These are phyloP conservation scores for Ophiobolus disseminans DNA, from an alignment of 2,329 filamentous ascomycete species.

Conservation along the genomic window DNA sequence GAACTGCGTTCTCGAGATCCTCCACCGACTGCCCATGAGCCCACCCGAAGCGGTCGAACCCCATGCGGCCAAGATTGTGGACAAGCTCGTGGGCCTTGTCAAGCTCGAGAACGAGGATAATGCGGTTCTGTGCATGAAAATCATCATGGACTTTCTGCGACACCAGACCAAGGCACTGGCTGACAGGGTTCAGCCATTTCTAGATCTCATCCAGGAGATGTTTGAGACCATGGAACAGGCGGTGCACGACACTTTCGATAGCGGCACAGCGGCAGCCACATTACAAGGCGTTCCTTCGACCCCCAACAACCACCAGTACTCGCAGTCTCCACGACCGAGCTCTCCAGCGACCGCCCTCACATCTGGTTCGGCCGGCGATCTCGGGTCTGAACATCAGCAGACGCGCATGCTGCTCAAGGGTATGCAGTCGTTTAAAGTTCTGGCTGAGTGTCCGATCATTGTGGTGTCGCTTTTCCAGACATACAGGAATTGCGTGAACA, in stretches of 20 bases:
- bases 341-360: conserved; percentile 87
- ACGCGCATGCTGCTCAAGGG: conserved; percentile 83
- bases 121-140: conserved; percentile 97
- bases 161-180: conserved; percentile 84
- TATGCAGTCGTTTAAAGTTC: conserved; percentile 98
- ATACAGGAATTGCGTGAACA: conserved; percentile 77
- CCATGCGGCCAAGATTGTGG: conserved; percentile 86
- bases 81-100: conserved; percentile 87
- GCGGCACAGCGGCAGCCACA: conserved; percentile 64
- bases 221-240: conserved; percentile 95
- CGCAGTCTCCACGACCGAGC: conserved; percentile 86
- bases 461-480: conserved; percentile 98
- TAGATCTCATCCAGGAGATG: conserved; percentile 91
- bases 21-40: conserved; percentile 81
- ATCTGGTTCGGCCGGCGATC: conserved; percentile 72
- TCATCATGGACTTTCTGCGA: conserved; percentile 93
- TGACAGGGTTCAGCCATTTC: conserved; percentile 86
- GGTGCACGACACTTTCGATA: conserved; percentile 94
- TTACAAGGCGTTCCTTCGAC: conserved; percentile 68
- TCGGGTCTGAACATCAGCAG: conserved; percentile 83
- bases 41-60: conserved; percentile 84
- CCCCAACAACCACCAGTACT: conserved; percentile 67
- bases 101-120: conserved; percentile 97
- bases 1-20: conserved; percentile 90
- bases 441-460: conserved; percentile 97